Conservation (phyloP, 2,329 filamentous ascomycete genomes). For the Byssothecium circinans region DNA sequence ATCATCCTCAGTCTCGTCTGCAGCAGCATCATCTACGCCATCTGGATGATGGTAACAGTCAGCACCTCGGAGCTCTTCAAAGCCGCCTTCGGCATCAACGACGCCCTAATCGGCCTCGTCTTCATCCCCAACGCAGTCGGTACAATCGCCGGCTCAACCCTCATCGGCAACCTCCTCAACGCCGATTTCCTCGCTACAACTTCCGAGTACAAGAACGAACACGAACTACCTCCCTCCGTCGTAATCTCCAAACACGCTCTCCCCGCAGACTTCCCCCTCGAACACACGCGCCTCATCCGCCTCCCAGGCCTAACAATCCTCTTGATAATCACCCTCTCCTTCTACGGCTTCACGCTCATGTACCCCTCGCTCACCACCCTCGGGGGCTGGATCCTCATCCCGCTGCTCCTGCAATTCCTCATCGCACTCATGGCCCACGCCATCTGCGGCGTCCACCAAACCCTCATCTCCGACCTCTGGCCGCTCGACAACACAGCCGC, state of each 20-base stretch:
- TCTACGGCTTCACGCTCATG: slow-evolving; percentile 44
- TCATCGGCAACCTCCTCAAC: slow-evolving; percentile 49
- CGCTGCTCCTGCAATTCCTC: slow-evolving; percentile 26
- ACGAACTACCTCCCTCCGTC: slow-evolving; percentile 34
- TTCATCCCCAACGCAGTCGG: slow-evolving; percentile 48
- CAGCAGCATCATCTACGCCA: slow-evolving; percentile 49
- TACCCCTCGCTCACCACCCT: slow-evolving; percentile 28
- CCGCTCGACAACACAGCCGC: slow-evolving; percentile 59
- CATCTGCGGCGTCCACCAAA: slow-evolving; percentile 58
- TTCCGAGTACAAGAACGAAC: slow-evolving; percentile 37
- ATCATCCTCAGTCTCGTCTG: slow-evolving; percentile 49
- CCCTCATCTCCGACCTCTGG: slow-evolving; percentile 65
- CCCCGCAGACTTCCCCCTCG: slow-evolving; percentile 47
- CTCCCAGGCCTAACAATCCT: slow-evolving; percentile 43
- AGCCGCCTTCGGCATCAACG: slow-evolving; percentile 43
- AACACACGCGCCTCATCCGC: slow-evolving; percentile 43
- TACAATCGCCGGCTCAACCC: slow-evolving; percentile 46
- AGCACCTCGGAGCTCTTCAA: slow-evolving; percentile 48
- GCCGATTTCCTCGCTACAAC: slow-evolving; percentile 41
- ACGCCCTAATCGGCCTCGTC: slow-evolving; percentile 44
- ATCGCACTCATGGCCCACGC: slow-evolving; percentile 39
- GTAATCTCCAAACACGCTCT: slow-evolving; percentile 15
- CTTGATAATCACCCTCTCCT: slow-evolving; percentile 41
- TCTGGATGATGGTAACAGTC: slow-evolving; percentile 55
- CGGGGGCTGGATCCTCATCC: slow-evolving; percentile 13